These are phyloP conservation scores for Gossypium lobatum DNA, from an alignment of 441 rosid genomes.

Conservation along the genomic window DNA sequence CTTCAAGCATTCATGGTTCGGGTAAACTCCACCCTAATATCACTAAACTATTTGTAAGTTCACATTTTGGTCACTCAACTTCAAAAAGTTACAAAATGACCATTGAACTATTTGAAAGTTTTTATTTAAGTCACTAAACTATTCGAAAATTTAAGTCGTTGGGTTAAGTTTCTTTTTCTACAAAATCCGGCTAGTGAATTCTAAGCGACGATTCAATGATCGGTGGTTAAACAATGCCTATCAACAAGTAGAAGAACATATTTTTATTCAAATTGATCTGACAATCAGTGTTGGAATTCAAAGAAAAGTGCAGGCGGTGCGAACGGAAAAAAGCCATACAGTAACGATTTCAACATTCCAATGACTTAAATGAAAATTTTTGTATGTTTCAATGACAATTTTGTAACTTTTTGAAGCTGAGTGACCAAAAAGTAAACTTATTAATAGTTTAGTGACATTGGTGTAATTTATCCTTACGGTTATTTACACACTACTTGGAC, in stretches of 20 bases:
- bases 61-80: neutral
- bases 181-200: neutral
- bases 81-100: neutral
- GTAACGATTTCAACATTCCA: neutral
- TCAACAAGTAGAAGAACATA: neutral
- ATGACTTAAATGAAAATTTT: neutral
- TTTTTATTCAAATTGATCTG: neutral
- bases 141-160: neutral
- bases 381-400: neutral
- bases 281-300: neutral
- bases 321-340: neutral
- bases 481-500: neutral
- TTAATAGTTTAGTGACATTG: neutral
- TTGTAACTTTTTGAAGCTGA: neutral
- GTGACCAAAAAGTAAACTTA: neutral
- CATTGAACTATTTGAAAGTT: neutral
- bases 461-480: neutral
- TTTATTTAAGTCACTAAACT: neutral
- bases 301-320: neutral
- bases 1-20: neutral
- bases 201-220: neutral
- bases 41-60: neutral
- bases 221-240: neutral
- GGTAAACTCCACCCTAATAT: neutral
- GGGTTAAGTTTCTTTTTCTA: neutral